Evolutionary conservation across 805 yeast genomes (phyloP).

Genomic region (Schwanniomyces occidentalis): DNA sequence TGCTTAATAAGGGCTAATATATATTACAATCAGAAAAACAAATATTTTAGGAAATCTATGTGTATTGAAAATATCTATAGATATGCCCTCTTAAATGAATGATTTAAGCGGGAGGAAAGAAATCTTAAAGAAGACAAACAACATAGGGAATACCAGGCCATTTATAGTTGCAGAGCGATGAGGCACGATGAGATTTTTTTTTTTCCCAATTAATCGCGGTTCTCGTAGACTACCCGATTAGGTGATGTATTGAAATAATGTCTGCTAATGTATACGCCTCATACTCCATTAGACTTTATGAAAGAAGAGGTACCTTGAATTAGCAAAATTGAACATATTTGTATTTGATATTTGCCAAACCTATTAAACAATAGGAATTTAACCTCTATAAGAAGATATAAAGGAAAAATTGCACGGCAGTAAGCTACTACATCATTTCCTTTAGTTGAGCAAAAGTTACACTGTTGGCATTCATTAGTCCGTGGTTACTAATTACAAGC

Average conservation of each 20-base stretch:
- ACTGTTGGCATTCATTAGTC: no score
- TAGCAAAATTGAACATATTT: slow-evolving; percentile 1
- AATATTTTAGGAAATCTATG: no score
- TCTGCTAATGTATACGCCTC: slow-evolving; percentile 25
- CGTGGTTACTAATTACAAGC: no score
- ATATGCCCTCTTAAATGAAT: slow-evolving; percentile 43
- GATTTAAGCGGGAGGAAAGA: slow-evolving; percentile 49
- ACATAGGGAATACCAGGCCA: no score
- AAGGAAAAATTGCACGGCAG: slow-evolving; percentile 1
- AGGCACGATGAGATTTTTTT: slow-evolving; percentile 8
- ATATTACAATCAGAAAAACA: no score
- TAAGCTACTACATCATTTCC: no score
- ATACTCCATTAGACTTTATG: neutral
- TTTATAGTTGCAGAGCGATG: slow-evolving; percentile 6
- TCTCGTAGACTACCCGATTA: slow-evolving; percentile 17
- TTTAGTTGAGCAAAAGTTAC: no score
- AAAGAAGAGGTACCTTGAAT: slow-evolving; percentile 9
- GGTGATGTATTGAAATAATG: slow-evolving; percentile 14
- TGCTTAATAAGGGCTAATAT: no score
- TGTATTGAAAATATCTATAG: slow-evolving; percentile 10
- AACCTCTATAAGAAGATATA: neutral
- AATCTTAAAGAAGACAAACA: slow-evolving; percentile 13
- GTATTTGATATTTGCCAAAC: slow-evolving; percentile 5
- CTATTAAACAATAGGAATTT: slow-evolving; percentile 1
- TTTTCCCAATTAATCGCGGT: slow-evolving; percentile 3